A percentile compares a stretch with the other conserved stretches of the same genome.
Evolutionary conservation across 2,329 filamentous ascomycete species (phyloP).

Genomic region (Fusarium kyushuense): DNA sequence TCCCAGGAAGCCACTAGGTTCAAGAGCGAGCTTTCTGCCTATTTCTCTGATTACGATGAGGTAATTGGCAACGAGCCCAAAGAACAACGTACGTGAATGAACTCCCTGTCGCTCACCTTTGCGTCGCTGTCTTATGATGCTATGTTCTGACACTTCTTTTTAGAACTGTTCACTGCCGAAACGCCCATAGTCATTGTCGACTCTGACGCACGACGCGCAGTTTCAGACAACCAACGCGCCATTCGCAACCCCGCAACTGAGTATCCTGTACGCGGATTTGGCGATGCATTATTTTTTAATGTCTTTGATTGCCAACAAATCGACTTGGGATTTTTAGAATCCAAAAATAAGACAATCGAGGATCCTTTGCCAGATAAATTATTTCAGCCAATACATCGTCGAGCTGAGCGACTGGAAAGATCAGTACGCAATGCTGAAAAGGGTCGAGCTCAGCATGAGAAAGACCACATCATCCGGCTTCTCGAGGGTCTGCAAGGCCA

Average conservation of each 20-base stretch:
- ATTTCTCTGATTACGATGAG: slow-evolving; percentile 95
- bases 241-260: slow-evolving; percentile 47
- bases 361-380: slow-evolving; percentile 69
- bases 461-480: slow-evolving; percentile 72
- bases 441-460: slow-evolving; percentile 74
- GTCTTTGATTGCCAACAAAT: slow-evolving; percentile 68
- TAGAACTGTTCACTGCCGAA: slow-evolving; percentile 79
- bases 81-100: slow-evolving; percentile 74
- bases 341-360: slow-evolving; percentile 57
- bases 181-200: slow-evolving; percentile 80
- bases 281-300: slow-evolving; percentile 67
- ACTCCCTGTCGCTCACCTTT: slow-evolving; percentile 35
- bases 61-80: slow-evolving; percentile 87
- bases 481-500: slow-evolving; percentile 88
- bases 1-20: slow-evolving; percentile 87
- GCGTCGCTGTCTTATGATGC: background rate
- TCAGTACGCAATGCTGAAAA: slow-evolving; percentile 74
- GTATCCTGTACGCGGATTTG: slow-evolving; percentile 64
- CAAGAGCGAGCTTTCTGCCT: slow-evolving; percentile 91
- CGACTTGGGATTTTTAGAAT: slow-evolving; percentile 66
- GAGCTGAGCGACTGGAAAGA: slow-evolving; percentile 70
- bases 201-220: slow-evolving; percentile 53
- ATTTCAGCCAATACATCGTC: slow-evolving; percentile 67
- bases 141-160: slow-evolving; percentile 29
- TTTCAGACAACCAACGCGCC: slow-evolving; percentile 46